Evolutionary conservation across 805 yeast genomes (phyloP).

Genomic region (Yarrowia bubula): DNA sequence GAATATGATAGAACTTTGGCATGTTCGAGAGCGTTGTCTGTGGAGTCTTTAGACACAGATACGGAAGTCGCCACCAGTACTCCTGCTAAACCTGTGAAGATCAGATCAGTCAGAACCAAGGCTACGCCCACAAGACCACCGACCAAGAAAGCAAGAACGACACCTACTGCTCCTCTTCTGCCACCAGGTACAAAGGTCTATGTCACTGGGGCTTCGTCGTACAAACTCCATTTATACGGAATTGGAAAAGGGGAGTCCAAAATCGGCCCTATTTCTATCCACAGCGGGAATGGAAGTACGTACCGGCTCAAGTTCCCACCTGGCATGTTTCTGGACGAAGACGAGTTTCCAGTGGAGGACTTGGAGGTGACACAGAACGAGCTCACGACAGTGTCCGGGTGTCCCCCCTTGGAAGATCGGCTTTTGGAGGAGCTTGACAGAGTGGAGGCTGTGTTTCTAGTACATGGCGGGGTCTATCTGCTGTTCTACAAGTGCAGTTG

Average conservation of each 20-base stretch:
- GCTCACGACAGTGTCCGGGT: neutral
- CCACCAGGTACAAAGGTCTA: neutral
- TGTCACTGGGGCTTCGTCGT: neutral
- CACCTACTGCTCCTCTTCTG: neutral
- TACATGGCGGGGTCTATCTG: neutral
- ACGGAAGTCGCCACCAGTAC: neutral
- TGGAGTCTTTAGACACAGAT: neutral
- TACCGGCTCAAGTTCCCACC: neutral
- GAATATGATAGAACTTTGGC: neutral
- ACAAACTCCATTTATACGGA: neutral
- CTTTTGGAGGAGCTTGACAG: neutral
- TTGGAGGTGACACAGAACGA: neutral
- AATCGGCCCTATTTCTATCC: neutral
- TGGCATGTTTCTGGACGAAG: neutral
- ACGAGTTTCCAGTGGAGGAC: neutral
- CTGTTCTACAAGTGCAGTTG: neutral
- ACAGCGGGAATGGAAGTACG: neutral
- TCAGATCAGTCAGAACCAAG: too few relatives aligned
- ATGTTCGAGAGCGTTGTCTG: too few relatives aligned
- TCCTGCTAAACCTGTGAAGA: neutral
- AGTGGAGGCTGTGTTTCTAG: neutral
- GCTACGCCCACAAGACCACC: too few relatives aligned
- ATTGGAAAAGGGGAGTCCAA: neutral
- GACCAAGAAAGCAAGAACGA: too few relatives aligned
- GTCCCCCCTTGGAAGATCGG: neutral